A percentile compares a stretch with the other conserved stretches of the same genome.
Conservation (phyloP, 148 eudicot genomes). For the Rhododendron ovatum region DNA sequence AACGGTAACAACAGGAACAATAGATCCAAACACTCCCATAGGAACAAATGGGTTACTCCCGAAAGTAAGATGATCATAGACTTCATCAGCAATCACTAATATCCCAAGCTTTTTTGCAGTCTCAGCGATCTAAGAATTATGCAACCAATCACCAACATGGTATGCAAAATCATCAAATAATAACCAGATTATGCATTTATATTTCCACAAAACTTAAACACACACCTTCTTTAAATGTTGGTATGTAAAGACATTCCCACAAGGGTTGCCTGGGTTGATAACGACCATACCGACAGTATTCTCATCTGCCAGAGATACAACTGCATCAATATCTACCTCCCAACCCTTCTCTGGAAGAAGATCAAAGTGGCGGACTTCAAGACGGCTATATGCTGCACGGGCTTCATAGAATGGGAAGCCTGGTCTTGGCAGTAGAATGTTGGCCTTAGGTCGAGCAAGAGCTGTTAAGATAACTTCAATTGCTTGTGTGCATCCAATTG, state of each 20-base stretch:
- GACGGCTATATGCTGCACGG: conserved; percentile 22
- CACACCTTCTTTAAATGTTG: conserved; percentile 42
- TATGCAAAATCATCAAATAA: not conserved
- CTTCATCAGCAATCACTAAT: conserved; percentile 69
- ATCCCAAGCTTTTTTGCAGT: conserved; percentile 69
- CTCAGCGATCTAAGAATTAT: conserved; percentile 49
- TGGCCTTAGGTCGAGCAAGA: conserved; percentile 40
- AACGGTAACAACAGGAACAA: conserved; percentile 56
- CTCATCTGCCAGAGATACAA: conserved; percentile 43
- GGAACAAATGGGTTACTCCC: conserved; percentile 73
- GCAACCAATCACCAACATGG: not conserved
- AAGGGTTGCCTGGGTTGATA: conserved; percentile 56
- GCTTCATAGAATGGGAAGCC: conserved; percentile 52
- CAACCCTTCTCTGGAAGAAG: conserved; percentile 46
- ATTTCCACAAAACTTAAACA: not conserved
- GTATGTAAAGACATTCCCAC: conserved; percentile 43
- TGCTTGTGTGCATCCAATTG: conserved; percentile 45
- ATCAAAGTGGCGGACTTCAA: conserved; percentile 45
- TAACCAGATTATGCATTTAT: not conserved
- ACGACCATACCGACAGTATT: conserved; percentile 52
- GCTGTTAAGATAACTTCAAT: conserved; percentile 32
- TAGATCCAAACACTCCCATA: conserved; percentile 67
- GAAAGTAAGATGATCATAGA: conserved; percentile 58
- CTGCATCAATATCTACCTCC: conserved; percentile 42
- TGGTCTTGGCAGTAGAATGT: conserved; percentile 50